Conservation (phyloP, 495 filamentous ascomycete species). For the Thermothielavioides terrestris region DNA sequence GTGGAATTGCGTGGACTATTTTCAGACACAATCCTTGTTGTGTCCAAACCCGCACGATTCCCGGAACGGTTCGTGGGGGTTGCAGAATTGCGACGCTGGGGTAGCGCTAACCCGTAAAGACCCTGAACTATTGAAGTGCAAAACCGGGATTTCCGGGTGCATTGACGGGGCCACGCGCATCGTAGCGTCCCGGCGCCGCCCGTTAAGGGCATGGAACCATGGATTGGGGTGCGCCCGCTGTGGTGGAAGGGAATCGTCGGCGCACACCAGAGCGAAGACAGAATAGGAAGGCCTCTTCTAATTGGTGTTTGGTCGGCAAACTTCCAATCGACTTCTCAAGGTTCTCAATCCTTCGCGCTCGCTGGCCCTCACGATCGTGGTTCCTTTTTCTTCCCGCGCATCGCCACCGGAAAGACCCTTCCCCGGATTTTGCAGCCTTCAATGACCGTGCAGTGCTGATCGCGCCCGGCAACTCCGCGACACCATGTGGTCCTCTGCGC, state of each 20-base stretch:
- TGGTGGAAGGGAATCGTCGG: background rate
- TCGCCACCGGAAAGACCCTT: background rate
- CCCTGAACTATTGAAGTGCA: conserved; percentile 14
- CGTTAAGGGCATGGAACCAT: conserved; percentile 1
- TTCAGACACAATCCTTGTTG: conserved; percentile 3
- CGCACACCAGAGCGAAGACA: conserved; percentile 1
- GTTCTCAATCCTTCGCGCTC: background rate
- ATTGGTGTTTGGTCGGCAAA: background rate
- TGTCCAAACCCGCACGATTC: background rate
- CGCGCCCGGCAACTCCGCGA: background rate
- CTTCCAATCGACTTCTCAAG: background rate
- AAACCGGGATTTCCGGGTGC: conserved; percentile 11
- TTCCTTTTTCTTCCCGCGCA: background rate
- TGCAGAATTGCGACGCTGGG: conserved; percentile 9
- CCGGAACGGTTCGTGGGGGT: conserved; percentile 4
- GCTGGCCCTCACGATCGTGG: background rate
- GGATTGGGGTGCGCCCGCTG: conserved; percentile 1
- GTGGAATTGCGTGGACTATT: conserved; percentile 7
- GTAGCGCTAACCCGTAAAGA: conserved; percentile 9
- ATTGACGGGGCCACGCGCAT: conserved; percentile 5
- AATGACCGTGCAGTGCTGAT: background rate
- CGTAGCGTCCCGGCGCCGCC: background rate
- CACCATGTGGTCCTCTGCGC: conserved; percentile 15
- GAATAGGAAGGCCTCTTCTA: conserved; percentile 7
- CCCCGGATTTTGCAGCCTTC: background rate